Evolutionary conservation across 768 basidiomycete species (phyloP).

Genomic region (Hemileccinum impolitum): DNA sequence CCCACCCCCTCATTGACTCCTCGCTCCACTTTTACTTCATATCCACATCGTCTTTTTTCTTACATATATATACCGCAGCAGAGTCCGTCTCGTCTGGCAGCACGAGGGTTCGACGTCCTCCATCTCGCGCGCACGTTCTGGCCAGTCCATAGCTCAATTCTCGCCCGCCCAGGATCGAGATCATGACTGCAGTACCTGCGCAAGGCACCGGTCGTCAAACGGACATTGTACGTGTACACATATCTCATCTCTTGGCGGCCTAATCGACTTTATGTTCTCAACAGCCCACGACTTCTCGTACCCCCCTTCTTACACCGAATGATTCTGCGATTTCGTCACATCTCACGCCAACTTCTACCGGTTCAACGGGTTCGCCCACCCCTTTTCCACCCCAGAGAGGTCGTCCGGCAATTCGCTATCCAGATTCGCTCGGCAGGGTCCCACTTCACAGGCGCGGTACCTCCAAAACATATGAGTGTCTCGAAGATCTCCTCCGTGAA

Average conservation of each 20-base stretch:
- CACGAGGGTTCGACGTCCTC: slow-evolving; percentile 9
- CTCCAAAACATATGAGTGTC: slow-evolving; percentile 74
- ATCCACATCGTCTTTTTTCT: not conserved
- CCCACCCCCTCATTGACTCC: slow-evolving; percentile 11
- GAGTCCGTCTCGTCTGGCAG: not conserved
- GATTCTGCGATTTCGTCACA: slow-evolving; percentile 5
- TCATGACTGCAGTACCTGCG: slow-evolving; percentile 17
- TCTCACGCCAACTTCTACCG: slow-evolving; percentile 9
- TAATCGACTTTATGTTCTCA: slow-evolving; percentile 12
- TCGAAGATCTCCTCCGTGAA: slow-evolving; percentile 82
- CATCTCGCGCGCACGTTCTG: not conserved
- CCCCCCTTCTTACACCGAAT: slow-evolving; percentile 6
- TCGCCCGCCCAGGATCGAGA: slow-evolving; percentile 5
- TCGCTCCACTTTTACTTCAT: not conserved
- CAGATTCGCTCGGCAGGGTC: slow-evolving; percentile 58
- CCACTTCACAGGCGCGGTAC: slow-evolving; percentile 77
- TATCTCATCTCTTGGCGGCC: not conserved
- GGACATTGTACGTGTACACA: slow-evolving; percentile 15
- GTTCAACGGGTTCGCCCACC: slow-evolving; percentile 16
- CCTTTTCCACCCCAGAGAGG: slow-evolving; percentile 42
- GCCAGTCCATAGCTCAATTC: not conserved
- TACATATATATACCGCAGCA: slow-evolving; percentile 2
- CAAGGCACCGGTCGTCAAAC: slow-evolving; percentile 13
- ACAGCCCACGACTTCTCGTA: slow-evolving; percentile 10
- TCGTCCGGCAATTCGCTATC: slow-evolving; percentile 48